Conservation (phyloP, 805 yeast genomes). For the Wickerhamomyces bovis region DNA sequence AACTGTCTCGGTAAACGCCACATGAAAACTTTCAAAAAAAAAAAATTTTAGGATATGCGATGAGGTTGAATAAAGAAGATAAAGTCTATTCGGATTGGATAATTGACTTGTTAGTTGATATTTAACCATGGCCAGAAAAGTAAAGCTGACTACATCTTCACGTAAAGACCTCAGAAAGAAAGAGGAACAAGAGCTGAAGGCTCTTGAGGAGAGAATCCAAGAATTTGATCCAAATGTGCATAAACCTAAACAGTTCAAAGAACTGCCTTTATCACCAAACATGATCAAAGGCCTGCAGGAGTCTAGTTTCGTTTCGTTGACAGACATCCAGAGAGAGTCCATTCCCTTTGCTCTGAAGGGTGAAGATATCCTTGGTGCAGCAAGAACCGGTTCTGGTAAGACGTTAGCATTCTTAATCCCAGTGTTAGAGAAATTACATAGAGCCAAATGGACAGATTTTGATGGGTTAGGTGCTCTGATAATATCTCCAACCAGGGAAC, state of each 20-base stretch:
- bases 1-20: neutral
- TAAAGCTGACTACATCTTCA: conserved; percentile 26
- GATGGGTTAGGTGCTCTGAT: conserved; percentile 60
- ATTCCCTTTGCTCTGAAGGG: conserved; percentile 75
- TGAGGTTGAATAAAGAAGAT: neutral
- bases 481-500: conserved; percentile 62
- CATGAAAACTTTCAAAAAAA: neutral
- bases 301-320: conserved; percentile 71
- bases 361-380: conserved; percentile 90
- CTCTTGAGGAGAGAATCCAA: conserved; percentile 44
- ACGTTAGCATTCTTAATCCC: conserved; percentile 88
- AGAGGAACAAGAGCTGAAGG: conserved; percentile 31
- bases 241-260: conserved; percentile 51
- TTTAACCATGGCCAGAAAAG: conserved; percentile 35
- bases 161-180: conserved; percentile 33
- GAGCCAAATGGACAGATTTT: conserved; percentile 33
- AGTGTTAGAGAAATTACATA: conserved; percentile 56
- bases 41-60: conserved; percentile 4
- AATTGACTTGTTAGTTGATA: too few relatives aligned
- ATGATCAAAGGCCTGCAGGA: conserved; percentile 70
- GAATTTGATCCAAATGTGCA: conserved; percentile 42
- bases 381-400: conserved; percentile 96
- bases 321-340: conserved; percentile 80
- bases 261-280: conserved; percentile 65
- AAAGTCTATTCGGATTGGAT: neutral